A percentile compares a stretch with the other conserved stretches of the same genome.
Evolutionary conservation across 2,329 filamentous ascomycete species (phyloP).

Genomic region (Aspergillus jensenii): DNA sequence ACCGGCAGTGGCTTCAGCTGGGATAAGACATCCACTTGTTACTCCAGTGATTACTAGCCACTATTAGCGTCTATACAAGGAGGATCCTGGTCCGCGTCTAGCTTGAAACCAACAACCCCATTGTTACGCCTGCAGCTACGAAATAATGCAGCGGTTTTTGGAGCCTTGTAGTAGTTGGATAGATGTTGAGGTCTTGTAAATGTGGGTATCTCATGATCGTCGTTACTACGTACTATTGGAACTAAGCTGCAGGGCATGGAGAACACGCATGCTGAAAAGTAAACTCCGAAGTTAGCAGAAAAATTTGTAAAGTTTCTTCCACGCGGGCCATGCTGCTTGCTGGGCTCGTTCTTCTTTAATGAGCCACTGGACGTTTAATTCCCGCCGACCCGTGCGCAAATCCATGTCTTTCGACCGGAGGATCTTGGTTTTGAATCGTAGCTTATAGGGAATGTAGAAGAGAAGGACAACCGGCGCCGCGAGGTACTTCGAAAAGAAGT

Average conservation of each 20-base stretch:
- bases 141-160: neutral
- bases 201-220: constrained; percentile 6
- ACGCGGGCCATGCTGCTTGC: constrained; percentile 66
- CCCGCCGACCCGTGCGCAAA: constrained; percentile 77
- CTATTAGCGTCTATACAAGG: neutral
- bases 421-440: constrained; percentile 68
- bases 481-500: constrained; percentile 68
- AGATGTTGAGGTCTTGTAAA: neutral
- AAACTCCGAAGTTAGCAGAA: constrained; percentile 51
- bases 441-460: constrained; percentile 72
- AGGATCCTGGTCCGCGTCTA: neutral
- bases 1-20: neutral
- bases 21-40: neutral
- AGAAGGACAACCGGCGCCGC: constrained; percentile 56
- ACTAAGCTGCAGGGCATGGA: neutral
- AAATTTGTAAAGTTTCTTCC: constrained; percentile 75
- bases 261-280: neutral
- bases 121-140: neutral
- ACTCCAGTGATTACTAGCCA: neutral
- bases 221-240: neutral
- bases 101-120: neutral
- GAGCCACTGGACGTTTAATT: constrained; percentile 77
- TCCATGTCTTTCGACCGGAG: constrained; percentile 76
- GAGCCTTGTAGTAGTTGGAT: neutral
- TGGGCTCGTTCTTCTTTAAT: constrained; percentile 79